These are phyloP conservation scores for Euphorbia pulcherrima DNA, from an alignment of 345 rosid species.

Conservation along the genomic window DNA sequence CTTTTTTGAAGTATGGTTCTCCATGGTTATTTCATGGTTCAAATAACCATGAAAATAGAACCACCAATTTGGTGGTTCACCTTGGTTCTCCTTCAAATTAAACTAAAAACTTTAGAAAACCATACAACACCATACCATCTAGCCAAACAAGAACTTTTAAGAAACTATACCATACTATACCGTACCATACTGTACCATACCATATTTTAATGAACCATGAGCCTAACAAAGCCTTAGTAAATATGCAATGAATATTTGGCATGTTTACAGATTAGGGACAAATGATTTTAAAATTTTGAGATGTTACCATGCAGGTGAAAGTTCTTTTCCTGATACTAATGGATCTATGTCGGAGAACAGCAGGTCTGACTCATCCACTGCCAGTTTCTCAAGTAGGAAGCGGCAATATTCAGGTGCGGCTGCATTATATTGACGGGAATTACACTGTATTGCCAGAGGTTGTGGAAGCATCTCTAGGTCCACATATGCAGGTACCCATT, in stretches of 20 bases:
- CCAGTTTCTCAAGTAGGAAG: conserved; percentile 96
- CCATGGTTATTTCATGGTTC: too few relatives aligned
- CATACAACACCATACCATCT: too few relatives aligned
- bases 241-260: background rate
- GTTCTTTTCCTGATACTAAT: conserved; percentile 95
- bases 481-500: conserved; percentile 89
- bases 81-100: too few relatives aligned
- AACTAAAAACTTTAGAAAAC: too few relatives aligned
- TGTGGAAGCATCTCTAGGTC: conserved; percentile 98
- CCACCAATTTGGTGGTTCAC: too few relatives aligned
- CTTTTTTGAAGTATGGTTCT: too few relatives aligned
- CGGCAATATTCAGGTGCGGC: conserved; percentile 83
- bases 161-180: too few relatives aligned
- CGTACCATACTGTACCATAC: too few relatives aligned
- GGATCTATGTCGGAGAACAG: conserved; percentile 94
- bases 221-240: too few relatives aligned
- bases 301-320: conserved; percentile 57
- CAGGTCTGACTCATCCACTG: conserved; percentile 64
- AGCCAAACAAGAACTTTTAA: too few relatives aligned
- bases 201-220: too few relatives aligned
- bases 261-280: background rate
- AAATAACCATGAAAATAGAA: too few relatives aligned
- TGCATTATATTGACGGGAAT: conserved; percentile 95
- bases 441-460: conserved; percentile 98
- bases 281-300: background rate